Percentiles rank a stretch among this genome's conserved stretches.
phyloP scores from a whole-genome alignment of 2,329 filamentous ascomycete species.

The Dendrostoma leiphaemia region DNA sequence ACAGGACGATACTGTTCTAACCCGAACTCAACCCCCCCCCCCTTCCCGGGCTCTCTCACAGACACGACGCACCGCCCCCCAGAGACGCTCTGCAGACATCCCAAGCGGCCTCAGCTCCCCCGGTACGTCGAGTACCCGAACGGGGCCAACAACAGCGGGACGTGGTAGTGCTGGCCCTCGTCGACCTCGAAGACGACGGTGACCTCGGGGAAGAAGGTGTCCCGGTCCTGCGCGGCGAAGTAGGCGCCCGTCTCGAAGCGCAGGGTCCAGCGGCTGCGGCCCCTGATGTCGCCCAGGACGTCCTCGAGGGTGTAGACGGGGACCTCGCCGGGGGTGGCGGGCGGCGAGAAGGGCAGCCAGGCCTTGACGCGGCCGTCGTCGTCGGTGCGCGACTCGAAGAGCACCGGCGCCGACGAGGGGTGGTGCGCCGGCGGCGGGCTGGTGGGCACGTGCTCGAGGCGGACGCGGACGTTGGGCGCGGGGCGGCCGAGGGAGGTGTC shows the following conservation, averaged over 20 bases:
- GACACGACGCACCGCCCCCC: too few relatives aligned
- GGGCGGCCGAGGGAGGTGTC: constrained; percentile 75
- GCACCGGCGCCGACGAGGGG: constrained; percentile 35
- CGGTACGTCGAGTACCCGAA: constrained; percentile 82
- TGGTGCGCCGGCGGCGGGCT: constrained; percentile 30
- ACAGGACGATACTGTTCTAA: too few relatives aligned
- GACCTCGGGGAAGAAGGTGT: constrained; percentile 61
- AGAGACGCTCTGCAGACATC: too few relatives aligned
- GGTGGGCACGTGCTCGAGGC: constrained; percentile 49
- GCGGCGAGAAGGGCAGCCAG: constrained; percentile 62
- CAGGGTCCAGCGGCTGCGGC: constrained; percentile 62
- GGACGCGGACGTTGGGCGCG: constrained; percentile 64
- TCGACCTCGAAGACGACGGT: constrained; percentile 52
- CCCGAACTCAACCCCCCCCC: too few relatives aligned
- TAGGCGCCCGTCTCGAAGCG: constrained; percentile 72
- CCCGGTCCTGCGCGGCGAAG: constrained; percentile 58
- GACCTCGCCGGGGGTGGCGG: constrained; percentile 51
- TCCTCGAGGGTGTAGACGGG: constrained; percentile 58
- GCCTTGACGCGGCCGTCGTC: constrained; percentile 69
- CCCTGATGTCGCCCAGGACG: constrained; percentile 44
- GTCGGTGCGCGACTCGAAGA: constrained; percentile 70
- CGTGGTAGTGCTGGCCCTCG: constrained; percentile 70
- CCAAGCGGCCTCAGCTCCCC: constrained; percentile 72
- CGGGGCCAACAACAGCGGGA: constrained; percentile 73
- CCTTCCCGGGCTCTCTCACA: too few relatives aligned